Conservation (phyloP, 139 green algal genomes). For the Pseudopediastrum boryanum region DNA sequence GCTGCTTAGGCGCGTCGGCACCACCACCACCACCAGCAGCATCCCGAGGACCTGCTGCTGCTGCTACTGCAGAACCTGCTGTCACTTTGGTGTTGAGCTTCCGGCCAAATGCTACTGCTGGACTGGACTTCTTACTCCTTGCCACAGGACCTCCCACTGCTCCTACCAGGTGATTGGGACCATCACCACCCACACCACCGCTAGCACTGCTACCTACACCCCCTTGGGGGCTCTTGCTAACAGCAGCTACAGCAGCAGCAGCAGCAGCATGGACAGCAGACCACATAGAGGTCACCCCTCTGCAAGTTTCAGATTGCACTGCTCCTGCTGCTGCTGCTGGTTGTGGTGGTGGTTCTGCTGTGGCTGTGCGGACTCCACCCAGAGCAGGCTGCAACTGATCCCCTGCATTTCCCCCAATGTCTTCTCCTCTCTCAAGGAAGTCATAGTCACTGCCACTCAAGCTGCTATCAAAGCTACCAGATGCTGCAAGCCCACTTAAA, state of each 20-base stretch:
- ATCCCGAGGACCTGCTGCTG: not conserved
- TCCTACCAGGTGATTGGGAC: not conserved
- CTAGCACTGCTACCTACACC: slow-evolving; percentile 19
- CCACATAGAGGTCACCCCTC: not conserved
- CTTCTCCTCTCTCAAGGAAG: slow-evolving; percentile 19
- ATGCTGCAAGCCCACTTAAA: not conserved
- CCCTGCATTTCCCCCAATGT: not conserved
- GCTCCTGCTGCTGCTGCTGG: not conserved
- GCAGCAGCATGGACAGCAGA: not conserved
- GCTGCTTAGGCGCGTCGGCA: no score
- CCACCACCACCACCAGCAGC: no score
- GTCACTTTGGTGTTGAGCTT: not conserved
- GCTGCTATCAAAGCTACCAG: not conserved
- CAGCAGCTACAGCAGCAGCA: not conserved
- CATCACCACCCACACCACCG: slow-evolving; percentile 1
- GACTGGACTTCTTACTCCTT: not conserved
- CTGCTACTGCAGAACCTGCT: not conserved
- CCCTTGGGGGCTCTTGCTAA: not conserved
- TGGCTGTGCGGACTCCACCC: not conserved
- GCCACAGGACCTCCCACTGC: not conserved
- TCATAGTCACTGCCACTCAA: slow-evolving; percentile 3
- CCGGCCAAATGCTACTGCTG: not conserved
- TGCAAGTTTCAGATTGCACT: not conserved
- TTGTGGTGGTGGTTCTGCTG: not conserved
- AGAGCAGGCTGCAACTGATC: not conserved